A percentile compares a stretch with the other conserved stretches of the same genome.
Conservation (phyloP, 495 filamentous ascomycete genomes). For the Talaromyces adpressus region DNA sequence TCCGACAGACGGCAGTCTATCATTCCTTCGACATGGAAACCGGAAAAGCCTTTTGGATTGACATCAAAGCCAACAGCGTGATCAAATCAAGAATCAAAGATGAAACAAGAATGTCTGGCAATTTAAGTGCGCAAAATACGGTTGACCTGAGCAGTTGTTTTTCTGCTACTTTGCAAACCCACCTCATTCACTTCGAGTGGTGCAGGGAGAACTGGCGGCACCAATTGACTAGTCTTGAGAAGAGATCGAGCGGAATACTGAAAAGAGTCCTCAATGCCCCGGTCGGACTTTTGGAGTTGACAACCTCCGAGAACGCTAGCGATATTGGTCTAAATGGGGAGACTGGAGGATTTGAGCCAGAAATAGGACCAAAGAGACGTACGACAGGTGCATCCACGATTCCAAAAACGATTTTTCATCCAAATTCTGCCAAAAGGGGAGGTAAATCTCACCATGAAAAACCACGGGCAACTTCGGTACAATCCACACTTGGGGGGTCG, state of each 20-base stretch:
- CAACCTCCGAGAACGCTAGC: background rate
- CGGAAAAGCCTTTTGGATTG: background rate
- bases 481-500: background rate
- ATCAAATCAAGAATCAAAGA: background rate
- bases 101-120: background rate
- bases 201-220: conserved; percentile 2
- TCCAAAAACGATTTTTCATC: background rate
- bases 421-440: background rate
- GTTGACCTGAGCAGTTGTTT: background rate
- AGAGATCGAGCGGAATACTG: background rate
- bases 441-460: background rate
- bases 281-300: background rate
- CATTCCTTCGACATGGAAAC: background rate
- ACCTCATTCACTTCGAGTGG: background rate
- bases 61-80: background rate
- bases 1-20: background rate
- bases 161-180: background rate
- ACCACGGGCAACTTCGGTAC: background rate
- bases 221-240: background rate
- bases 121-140: background rate
- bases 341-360: background rate
- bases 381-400: background rate
- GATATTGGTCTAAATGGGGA: background rate
- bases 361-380: background rate
- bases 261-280: background rate